Conservation (phyloP, 306 rosid species). For the Dryas octopetala region DNA sequence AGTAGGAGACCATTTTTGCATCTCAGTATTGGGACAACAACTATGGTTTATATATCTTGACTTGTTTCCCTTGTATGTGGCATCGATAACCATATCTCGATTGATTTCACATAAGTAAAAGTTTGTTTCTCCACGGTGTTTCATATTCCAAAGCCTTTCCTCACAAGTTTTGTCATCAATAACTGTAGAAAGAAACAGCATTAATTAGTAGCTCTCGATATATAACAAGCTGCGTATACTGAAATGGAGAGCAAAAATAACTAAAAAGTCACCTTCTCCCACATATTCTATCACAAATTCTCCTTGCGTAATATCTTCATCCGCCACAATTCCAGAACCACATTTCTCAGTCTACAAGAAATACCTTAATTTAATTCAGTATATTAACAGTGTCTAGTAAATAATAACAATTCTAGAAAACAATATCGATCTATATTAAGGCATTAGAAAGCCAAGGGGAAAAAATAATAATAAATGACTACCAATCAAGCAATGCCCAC, state of each 20-base stretch:
- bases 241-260: conserved; percentile 1
- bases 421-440: neutral
- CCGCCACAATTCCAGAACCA: conserved; percentile 87
- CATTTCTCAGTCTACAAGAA: conserved; percentile 89
- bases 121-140: conserved; percentile 91
- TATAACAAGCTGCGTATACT: neutral
- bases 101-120: conserved; percentile 94
- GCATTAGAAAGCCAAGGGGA: neutral
- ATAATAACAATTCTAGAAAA: conserved; percentile 7
- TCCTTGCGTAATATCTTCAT: conserved; percentile 85
- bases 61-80: conserved; percentile 93
- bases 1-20: conserved; percentile 85
- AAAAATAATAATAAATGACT: neutral
- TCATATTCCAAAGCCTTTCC: conserved; percentile 96
- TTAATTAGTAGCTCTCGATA: conserved; percentile 21
- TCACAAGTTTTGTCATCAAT: conserved; percentile 94
- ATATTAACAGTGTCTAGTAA: conserved; percentile 3
- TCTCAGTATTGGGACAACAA: conserved; percentile 97
- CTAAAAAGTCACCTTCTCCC: conserved; percentile 70
- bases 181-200: conserved; percentile 50
- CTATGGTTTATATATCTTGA: conserved; percentile 97
- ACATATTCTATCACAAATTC: conserved; percentile 94
- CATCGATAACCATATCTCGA: conserved; percentile 98
- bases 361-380: conserved; percentile 28
- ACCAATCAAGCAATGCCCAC: neutral